Evolutionary conservation across 1,284 basidiomycete genomes (phyloP).

Genomic region (Apiotrichum akiyoshidainum): DNA sequence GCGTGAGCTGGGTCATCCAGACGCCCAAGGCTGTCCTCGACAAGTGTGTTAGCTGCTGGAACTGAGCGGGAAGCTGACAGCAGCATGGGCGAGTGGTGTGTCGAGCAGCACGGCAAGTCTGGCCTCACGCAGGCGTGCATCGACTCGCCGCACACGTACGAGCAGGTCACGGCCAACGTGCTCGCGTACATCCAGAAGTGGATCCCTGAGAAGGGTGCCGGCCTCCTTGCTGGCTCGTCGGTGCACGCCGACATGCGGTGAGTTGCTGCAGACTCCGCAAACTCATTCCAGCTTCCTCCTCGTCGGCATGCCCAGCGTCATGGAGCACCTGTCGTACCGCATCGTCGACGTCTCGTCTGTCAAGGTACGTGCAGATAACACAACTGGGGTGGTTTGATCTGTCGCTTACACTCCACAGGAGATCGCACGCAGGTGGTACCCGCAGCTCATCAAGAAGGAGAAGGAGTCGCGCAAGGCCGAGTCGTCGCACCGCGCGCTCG

Average conservation of each 20-base stretch:
- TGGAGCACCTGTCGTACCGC: slow-evolving; percentile 53
- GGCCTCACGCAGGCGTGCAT: slow-evolving; percentile 49
- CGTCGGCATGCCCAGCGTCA: slow-evolving; percentile 52
- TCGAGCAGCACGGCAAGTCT: slow-evolving; percentile 46
- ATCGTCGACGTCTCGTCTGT: slow-evolving; percentile 52
- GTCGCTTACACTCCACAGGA: slow-evolving; percentile 35
- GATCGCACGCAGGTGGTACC: slow-evolving; percentile 54
- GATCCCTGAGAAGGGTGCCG: slow-evolving; percentile 50
- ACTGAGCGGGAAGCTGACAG: background rate
- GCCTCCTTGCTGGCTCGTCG: slow-evolving; percentile 53
- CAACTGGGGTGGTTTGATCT: background rate
- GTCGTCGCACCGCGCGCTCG: slow-evolving; percentile 50
- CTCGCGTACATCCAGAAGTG: slow-evolving; percentile 53
- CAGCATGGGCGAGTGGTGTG: slow-evolving; percentile 53
- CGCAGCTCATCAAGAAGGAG: slow-evolving; percentile 29
- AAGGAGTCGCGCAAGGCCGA: slow-evolving; percentile 30
- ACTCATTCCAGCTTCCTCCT: slow-evolving; percentile 44
- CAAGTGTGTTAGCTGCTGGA: slow-evolving; percentile 25
- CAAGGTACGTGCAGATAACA: slow-evolving; percentile 27
- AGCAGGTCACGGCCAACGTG: slow-evolving; percentile 47
- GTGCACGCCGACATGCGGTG: slow-evolving; percentile 55
- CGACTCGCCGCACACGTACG: slow-evolving; percentile 44
- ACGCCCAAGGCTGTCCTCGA: slow-evolving; percentile 54
- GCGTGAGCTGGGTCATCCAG: slow-evolving; percentile 54
- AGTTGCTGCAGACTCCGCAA: background rate